These are phyloP conservation scores for Vitis labrusca DNA, from an alignment of 164 flowering plant species.

Conservation along the genomic window DNA sequence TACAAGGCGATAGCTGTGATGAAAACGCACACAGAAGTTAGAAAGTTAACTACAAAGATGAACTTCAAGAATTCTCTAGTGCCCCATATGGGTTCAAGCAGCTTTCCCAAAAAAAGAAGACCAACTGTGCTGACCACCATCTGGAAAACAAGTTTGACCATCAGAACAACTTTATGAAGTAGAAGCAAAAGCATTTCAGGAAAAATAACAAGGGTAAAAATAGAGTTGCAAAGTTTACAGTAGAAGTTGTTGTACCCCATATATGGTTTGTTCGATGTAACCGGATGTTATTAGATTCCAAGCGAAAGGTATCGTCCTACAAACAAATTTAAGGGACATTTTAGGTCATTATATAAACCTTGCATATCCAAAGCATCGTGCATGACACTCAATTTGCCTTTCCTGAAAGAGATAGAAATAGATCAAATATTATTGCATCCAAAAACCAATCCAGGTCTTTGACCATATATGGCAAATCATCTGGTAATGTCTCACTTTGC, in stretches of 20 bases:
- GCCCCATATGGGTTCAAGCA: slow-evolving; percentile 98
- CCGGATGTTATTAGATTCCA: slow-evolving; percentile 98
- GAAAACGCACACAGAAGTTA: slow-evolving; percentile 78
- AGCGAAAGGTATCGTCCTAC: slow-evolving; percentile 94
- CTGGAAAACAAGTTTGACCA: slow-evolving; percentile 35
- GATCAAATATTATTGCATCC: not conserved
- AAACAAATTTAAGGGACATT: slow-evolving; percentile 13
- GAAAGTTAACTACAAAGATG: slow-evolving; percentile 75
- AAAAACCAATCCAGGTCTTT: not conserved
- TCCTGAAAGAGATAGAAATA: no score
- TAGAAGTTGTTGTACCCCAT: slow-evolving; percentile 59
- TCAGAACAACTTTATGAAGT: slow-evolving; percentile 7
- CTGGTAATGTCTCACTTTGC: no score
- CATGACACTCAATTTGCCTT: not conserved
- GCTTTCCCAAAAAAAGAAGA: slow-evolving; percentile 85
- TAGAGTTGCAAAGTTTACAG: not conserved
- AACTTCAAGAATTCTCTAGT: slow-evolving; percentile 93
- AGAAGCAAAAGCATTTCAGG: not conserved
- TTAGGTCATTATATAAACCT: not conserved
- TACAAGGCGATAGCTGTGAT: slow-evolving; percentile 86
- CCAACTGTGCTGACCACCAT: slow-evolving; percentile 62
- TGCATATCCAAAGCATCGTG: not conserved
- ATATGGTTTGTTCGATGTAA: slow-evolving; percentile 72
- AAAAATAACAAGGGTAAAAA: not conserved
- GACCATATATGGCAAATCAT: not conserved